phyloP scores from a whole-genome alignment of 2,329 filamentous ascomycete species.

The Aquanectria penicillioides region DNA sequence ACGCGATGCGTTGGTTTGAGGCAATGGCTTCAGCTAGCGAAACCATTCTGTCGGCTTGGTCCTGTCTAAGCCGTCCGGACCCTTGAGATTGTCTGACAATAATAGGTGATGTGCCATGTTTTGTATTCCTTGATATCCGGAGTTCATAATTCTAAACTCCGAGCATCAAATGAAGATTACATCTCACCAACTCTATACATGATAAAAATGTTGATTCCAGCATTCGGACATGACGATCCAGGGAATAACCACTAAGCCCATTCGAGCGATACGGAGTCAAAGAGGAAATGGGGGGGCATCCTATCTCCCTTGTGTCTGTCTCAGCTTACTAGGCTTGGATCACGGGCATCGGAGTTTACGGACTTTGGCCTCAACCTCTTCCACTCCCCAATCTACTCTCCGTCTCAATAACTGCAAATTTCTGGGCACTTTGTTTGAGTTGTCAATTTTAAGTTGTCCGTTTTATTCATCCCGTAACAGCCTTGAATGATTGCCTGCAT shows the following conservation, averaged over 20 bases:
- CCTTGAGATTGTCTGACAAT: background rate
- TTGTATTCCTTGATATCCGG: too few species aligned
- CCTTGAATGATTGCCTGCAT: background rate
- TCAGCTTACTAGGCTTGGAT: background rate
- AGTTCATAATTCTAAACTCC: too few species aligned
- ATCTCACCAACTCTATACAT: background rate
- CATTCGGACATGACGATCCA: background rate
- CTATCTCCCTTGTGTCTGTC: background rate
- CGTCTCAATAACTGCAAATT: too few species aligned
- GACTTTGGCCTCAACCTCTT: background rate
- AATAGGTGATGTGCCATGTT: background rate
- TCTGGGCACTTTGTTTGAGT: background rate
- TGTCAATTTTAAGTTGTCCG: background rate
- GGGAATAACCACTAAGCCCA: background rate
- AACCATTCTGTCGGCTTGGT: background rate
- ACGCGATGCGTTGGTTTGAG: background rate
- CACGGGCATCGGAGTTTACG: background rate
- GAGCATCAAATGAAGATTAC: too few species aligned
- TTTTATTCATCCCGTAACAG: background rate
- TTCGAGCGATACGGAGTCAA: conserved; percentile 3
- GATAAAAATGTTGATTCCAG: background rate
- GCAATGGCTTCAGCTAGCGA: background rate
- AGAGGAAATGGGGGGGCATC: background rate
- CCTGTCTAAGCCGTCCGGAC: background rate
- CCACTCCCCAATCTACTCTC: background rate